These are phyloP conservation scores for Pseudoscleropodium purum DNA, from an alignment of 225 moss, liverwort and hornwort species.

Conservation along the genomic window DNA sequence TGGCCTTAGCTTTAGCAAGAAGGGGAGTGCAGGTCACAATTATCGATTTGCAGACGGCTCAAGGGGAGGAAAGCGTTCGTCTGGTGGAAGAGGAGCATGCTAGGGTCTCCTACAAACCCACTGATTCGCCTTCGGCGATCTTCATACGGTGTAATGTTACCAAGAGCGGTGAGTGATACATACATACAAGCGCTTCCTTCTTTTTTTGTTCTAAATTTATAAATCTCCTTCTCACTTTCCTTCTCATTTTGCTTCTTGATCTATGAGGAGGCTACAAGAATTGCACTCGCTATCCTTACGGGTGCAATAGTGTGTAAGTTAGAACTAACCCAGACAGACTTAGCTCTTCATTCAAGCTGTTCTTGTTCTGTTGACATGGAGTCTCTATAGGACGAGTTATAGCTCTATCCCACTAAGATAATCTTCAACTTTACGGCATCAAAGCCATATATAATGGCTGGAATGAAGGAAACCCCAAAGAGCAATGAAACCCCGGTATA, in stretches of 20 bases:
- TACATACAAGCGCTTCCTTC: background rate
- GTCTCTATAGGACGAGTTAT: background rate
- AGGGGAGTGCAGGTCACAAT: slow-evolving; percentile 51
- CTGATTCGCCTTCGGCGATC: slow-evolving; percentile 25
- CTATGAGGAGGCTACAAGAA: background rate
- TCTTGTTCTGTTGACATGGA: background rate
- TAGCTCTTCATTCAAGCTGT: background rate
- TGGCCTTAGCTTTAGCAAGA: slow-evolving; percentile 45
- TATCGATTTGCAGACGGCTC: slow-evolving; percentile 15
- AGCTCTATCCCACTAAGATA: background rate
- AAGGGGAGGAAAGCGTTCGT: slow-evolving; percentile 44
- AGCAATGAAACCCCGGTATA: background rate
- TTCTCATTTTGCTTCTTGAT: background rate
- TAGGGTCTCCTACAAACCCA: slow-evolving; percentile 26
- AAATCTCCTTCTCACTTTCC: too few species aligned
- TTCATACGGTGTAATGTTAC: slow-evolving; percentile 60
- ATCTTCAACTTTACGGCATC: background rate
- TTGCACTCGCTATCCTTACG: background rate
- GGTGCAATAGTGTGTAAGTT: background rate
- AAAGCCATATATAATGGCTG: background rate
- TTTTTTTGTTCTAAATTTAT: background rate
- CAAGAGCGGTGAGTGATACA: slow-evolving; percentile 21
- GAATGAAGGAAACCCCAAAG: background rate
- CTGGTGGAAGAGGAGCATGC: slow-evolving; percentile 62
- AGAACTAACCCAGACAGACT: background rate